Conservation (phyloP, 2,329 filamentous ascomycete genomes). For the Xylaria sp. region DNA sequence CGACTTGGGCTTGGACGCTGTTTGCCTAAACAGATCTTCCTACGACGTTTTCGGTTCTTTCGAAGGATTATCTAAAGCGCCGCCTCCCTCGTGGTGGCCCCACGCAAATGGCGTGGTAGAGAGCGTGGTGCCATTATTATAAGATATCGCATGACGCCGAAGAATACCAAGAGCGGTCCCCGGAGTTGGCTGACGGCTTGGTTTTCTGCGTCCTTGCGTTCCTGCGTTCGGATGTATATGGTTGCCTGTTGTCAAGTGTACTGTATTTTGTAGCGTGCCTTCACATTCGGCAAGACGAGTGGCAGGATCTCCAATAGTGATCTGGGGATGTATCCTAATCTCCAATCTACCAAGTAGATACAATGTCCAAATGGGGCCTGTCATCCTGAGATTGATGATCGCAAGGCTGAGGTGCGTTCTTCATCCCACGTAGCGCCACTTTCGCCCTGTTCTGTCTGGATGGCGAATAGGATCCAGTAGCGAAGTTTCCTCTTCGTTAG, state of each 20-base stretch:
- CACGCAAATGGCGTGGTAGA: conserved; percentile 35
- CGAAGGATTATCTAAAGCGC: conserved; percentile 21
- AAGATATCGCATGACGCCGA: conserved; percentile 36
- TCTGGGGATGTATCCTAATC: conserved; percentile 14
- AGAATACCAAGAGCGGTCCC: conserved; percentile 4
- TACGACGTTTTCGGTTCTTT: conserved; percentile 13
- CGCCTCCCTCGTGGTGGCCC: conserved; percentile 19
- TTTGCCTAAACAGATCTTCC: conserved; percentile 26
- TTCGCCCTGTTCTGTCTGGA: conserved; percentile 1
- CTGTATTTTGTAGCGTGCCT: neutral
- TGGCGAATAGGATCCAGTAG: neutral
- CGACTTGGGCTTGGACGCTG: conserved; percentile 9
- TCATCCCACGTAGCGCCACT: neutral
- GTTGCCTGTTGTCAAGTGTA: neutral
- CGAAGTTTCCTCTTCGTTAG: conserved; percentile 57
- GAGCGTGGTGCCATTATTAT: conserved; percentile 33
- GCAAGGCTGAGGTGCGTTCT: conserved; percentile 20
- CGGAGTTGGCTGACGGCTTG: conserved; percentile 10
- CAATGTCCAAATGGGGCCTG: conserved; percentile 14
- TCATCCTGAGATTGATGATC: conserved; percentile 11
- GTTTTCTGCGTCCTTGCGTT: conserved; percentile 1
- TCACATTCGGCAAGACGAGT: conserved; percentile 19
- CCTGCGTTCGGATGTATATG: neutral
- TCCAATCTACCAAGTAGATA: conserved; percentile 26
- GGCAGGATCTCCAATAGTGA: conserved; percentile 12